phyloP scores from a whole-genome alignment of 345 rosid genomes.

The Mangifera indica region DNA sequence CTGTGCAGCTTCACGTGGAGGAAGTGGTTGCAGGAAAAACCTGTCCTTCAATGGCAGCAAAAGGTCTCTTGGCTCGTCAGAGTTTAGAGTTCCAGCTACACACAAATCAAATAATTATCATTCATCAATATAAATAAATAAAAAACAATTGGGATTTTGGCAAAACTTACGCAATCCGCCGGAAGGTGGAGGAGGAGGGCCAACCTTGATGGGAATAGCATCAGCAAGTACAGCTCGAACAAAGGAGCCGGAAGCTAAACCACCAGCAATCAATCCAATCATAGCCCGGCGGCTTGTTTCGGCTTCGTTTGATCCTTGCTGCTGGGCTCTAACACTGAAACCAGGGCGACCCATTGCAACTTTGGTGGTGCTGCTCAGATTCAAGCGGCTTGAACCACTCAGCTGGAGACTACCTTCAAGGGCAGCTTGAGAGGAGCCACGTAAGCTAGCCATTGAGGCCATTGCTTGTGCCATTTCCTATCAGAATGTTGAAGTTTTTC shows the following conservation, averaged over 20 bases:
- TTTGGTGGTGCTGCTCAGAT: conserved; percentile 20
- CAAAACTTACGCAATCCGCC: conserved; percentile 85
- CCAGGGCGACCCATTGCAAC: conserved; percentile 36
- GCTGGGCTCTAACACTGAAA: conserved; percentile 60
- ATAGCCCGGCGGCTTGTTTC: conserved; percentile 75
- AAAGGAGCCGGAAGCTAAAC: conserved; percentile 66
- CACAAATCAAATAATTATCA: conserved; percentile 2
- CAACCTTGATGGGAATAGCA: conserved; percentile 66
- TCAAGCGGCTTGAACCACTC: conserved; percentile 52
- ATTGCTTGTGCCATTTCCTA: conserved; percentile 57
- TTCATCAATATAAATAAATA: not conserved
- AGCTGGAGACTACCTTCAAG: conserved; percentile 67
- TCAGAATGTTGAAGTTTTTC: not conserved
- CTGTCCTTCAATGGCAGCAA: conserved; percentile 50
- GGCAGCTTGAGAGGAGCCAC: conserved; percentile 63
- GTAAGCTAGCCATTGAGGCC: conserved; percentile 77
- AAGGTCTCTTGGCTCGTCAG: conserved; percentile 84
- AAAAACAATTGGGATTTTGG: not conserved
- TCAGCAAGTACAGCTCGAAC: conserved; percentile 79
- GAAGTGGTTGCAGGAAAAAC: conserved; percentile 68
- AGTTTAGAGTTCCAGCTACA: conserved; percentile 86
- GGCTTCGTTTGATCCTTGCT: conserved; percentile 40
- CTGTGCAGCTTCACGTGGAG: conserved; percentile 63
- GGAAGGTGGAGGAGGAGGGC: conserved; percentile 88
- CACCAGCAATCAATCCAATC: conserved; percentile 69